Base-by-base conservation (phyloP, 1,284 basidiomycete genomes). In the Malassezia furfur region DNA sequence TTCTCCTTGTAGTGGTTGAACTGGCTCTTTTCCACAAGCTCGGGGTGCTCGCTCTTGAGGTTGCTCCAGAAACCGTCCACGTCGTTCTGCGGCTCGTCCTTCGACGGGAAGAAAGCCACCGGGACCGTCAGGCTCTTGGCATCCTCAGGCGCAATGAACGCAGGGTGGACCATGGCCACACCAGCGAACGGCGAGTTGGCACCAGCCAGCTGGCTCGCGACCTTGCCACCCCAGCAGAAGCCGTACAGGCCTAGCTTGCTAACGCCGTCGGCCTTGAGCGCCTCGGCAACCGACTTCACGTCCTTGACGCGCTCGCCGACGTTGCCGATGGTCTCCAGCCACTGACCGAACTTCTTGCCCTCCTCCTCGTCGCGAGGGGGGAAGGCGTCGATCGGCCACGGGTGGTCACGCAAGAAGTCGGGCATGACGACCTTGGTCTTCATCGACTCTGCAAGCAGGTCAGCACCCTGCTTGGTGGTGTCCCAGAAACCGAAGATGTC, bases 401-500 rank as follows among this genome's bases (percentile, higher is more conserved):
- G 78, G 50, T 74, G 74, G 52, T 78, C 69, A 15, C 80, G 80
- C 71, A 84, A 83, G 71, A 84, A 83, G 73, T 84, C 82, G 30
- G 83, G 83, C 80, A 84, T 82, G 63, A 82, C 78, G 15, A 84
- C 80, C 25, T 78, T 68, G 56, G 67, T 53, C 52, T 68, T 66
- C 60, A 62, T 62, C n/a, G 63, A 53, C 5, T 68, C 66, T 9
- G 82, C 81, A 52, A 85, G 77, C 48, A 83, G 80, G 68, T 85
- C 83, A 32, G 63, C 67, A 66, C 77, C 78, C 63, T 79, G 79
- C 53, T 78, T 63, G 52, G 77, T 78, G 63, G 79, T 78, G 32
- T 78, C 75, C 54, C 65, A 66, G 65, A 65, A 83, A 78, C 82
- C 83, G 62, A 85, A 84, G 64, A 84, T 83, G 67, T 85, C 83